Evolutionary conservation across 306 rosid species (phyloP).

Genomic region (Citrullus mucosospermus): DNA sequence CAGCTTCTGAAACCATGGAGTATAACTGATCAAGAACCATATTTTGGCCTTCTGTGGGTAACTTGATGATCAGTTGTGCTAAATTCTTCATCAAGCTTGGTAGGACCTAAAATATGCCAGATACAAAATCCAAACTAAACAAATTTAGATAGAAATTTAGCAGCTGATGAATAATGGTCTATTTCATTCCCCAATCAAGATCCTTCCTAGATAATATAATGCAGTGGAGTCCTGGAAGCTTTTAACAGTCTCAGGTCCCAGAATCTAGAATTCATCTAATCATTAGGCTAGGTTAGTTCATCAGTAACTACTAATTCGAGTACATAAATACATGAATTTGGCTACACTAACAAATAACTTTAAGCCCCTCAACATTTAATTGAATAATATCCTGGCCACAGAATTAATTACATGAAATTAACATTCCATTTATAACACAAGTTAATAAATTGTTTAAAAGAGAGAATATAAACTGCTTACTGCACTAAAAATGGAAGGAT

Average conservation of each 20-base stretch:
- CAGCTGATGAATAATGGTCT: not conserved
- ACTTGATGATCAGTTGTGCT: constrained; percentile 53
- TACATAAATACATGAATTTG: not conserved
- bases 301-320: not conserved
- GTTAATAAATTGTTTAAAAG: not conserved
- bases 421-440: not conserved
- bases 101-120: constrained; percentile 45
- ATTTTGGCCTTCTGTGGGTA: constrained; percentile 61
- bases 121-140: not conserved
- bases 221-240: not conserved
- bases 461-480: not conserved
- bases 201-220: not conserved
- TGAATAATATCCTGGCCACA: not conserved
- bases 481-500: not conserved
- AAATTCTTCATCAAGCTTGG: constrained; percentile 68
- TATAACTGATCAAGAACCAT: constrained; percentile 64
- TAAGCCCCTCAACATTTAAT: not conserved
- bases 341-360: not conserved
- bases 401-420: not conserved
- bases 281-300: not conserved
- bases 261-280: not conserved
- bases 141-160: not conserved
- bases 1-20: constrained; percentile 81
- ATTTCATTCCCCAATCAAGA: not conserved
- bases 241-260: not conserved